These are phyloP conservation scores for Graphilbum fragrans DNA, from an alignment of 2,329 filamentous ascomycete species.

Conservation along the genomic window DNA sequence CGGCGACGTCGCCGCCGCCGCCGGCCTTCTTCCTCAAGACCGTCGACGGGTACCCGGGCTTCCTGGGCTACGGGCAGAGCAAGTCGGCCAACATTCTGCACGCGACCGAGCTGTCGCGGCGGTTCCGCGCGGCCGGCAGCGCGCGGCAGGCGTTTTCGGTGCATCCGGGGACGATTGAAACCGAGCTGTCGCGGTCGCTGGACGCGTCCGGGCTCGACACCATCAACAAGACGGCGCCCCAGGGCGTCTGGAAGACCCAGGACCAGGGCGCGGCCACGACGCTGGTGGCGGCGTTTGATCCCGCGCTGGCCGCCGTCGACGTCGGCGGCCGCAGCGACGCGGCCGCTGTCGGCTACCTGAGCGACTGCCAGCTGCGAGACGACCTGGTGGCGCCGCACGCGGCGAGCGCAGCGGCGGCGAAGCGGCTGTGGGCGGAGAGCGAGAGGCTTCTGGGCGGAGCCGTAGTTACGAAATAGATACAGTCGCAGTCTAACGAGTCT, in stretches of 20 bases:
- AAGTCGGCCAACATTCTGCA: constrained; percentile 35
- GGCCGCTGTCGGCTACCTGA: constrained; percentile 24
- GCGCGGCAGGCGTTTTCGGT: constrained; percentile 18
- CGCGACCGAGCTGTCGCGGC: constrained; percentile 19
- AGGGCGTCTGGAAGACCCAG: constrained; percentile 21
- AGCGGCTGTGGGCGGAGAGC: constrained; percentile 31
- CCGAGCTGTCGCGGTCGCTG: constrained; percentile 16
- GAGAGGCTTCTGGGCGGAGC: constrained; percentile 18
- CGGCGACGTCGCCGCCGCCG: constrained; percentile 1
- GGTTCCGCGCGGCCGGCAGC: constrained; percentile 12
- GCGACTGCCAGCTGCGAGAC: constrained; percentile 24
- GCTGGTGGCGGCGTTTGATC: constrained; percentile 28
- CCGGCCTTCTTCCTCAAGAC: constrained; percentile 2
- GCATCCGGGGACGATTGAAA: constrained; percentile 22
- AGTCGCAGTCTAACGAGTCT: too few species aligned
- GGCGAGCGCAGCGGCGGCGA: constrained; percentile 21
- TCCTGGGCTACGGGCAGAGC: constrained; percentile 31
- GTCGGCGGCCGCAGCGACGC: too few species aligned
- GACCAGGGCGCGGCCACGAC: constrained; percentile 26
- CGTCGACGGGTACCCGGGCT: constrained; percentile 16
- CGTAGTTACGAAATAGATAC: too few species aligned
- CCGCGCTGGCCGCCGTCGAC: constrained; percentile 15
- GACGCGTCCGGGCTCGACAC: constrained; percentile 11
- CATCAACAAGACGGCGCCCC: constrained; percentile 16
- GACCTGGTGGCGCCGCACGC: constrained; percentile 17